Base-by-base conservation (phyloP, 1,284 basidiomycete genomes). In the Sutorius eximius region DNA sequence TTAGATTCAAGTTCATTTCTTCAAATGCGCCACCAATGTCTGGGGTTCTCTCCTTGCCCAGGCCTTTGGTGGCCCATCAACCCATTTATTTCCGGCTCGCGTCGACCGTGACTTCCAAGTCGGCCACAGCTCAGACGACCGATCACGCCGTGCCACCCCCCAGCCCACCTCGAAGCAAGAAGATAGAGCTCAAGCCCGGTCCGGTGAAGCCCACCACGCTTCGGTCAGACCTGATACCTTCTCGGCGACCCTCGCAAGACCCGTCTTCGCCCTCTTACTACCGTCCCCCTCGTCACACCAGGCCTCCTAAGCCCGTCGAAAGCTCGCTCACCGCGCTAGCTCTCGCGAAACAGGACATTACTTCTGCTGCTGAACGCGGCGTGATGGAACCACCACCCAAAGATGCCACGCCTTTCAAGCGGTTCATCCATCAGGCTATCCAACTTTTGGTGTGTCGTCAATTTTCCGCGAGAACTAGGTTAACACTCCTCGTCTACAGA, bases 321-420 rank as follows among this genome's bases (percentile, higher is more conserved):
- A 62, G 32, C 34, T 67, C 54, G 46, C 56, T 55, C 29, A 70
- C 61, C 27, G 59, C 77, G 5, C 63, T 79, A 15, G 77, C 84
- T 50, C 75, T 77, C 9, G 79, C 82, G 5, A 81, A 82, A 58
- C 76, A 80, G 36, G 89, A 91, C 64, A 77, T 87, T 30, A 73
- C 77, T 29, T 79, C 86, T 50, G 89, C 89, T 27, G 76, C 80
- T 46, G 74, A 78, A 29, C 84, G 86, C 56, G 89, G 89, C 13
- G 82, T 89, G 34, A 73, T 92, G 30, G 71, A 68, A 6, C 85
- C 88, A 7, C 82, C 86, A 0, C 87, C 87, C 0, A 72, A 76
- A 30, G 77, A 78, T 62, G 85, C 86, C 3, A 79, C 79, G 12
- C 77, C 78, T 69, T 72, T 83, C 41, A 76, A 73, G 53, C 78